Conservation (phyloP, 495 filamentous ascomycete genomes). For the Talaromyces adpressus region DNA sequence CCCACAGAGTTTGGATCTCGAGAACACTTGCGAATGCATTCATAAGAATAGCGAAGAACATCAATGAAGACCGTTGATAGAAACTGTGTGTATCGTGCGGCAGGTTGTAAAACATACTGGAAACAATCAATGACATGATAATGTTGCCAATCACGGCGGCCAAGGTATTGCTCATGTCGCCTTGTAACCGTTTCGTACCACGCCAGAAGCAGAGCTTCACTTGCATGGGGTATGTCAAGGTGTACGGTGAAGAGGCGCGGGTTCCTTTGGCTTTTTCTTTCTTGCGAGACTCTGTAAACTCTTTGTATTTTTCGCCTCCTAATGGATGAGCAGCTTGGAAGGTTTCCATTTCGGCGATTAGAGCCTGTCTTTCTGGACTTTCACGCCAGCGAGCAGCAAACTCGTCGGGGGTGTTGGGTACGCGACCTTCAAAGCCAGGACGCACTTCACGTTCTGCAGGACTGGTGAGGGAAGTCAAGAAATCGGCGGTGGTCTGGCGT, state of each 20-base stretch:
- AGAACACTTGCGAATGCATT: conserved; percentile 82
- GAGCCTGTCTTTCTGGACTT: conserved; percentile 42
- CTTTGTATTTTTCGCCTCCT: conserved; percentile 30
- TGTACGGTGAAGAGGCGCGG: conserved; percentile 39
- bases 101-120: conserved; percentile 82
- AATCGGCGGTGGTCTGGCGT: conserved; percentile 64
- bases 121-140: conserved; percentile 77
- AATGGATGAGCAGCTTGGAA: conserved; percentile 40
- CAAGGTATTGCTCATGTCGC: conserved; percentile 70
- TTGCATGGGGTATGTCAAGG: conserved; percentile 38
- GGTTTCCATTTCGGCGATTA: conserved; percentile 47
- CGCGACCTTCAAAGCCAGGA: conserved; percentile 53
- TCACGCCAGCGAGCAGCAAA: conserved; percentile 59
- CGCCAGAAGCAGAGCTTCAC: conserved; percentile 43
- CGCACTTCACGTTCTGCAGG: conserved; percentile 58
- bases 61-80: conserved; percentile 72
- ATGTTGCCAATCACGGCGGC: conserved; percentile 72
- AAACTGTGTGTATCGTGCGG: conserved; percentile 59
- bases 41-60: conserved; percentile 89
- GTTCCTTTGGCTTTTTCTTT: conserved; percentile 38
- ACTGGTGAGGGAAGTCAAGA: conserved; percentile 69
- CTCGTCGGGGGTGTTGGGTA: conserved; percentile 66
- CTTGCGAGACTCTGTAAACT: conserved; percentile 33
- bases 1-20: conserved; percentile 60
- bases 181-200: conserved; percentile 53